Base-by-base conservation (phyloP, 352 stramenopile genomes). In the Phytophthora aleatoria region DNA sequence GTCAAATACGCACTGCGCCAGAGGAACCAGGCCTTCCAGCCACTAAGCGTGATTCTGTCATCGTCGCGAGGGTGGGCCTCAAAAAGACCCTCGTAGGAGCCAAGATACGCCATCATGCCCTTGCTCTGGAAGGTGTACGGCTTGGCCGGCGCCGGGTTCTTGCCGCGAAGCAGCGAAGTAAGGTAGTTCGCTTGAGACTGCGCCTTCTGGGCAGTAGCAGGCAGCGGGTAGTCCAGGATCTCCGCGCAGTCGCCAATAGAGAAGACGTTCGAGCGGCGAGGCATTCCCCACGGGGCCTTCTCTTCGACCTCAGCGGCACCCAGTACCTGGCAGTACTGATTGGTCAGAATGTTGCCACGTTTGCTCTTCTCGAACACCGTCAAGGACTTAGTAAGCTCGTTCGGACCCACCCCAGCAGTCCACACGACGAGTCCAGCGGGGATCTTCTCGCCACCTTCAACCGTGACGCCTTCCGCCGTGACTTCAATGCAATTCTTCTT, bases 1-100 rank as follows among this genome's bases (percentile, higher is more conserved):
- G 97, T 98, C 61, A 97, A 82, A 71, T 99, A 99, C 39, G 94
- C 96, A 54, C 88, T 97, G 66, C 95, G 83, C 95, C 97, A 99
- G 35, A 97, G 79, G 42, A 97, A 83, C 73, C 94, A 97, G 3
- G 94, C 94, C 41, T 92, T 67, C 64, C 96, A 92, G 5, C 96
- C 96, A 16, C 77, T 87, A 26, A 98, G 69, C 42, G 72, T 82
- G 33, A 85, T 74, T 58, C 64, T 74, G 51, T 83, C 74, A 38
- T 89, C 74, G 35, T 74, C 55, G 5, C 76, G 55, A 16, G 77
- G 78, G 16, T 77, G 75, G 28, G 82, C 61, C 85, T 92, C 85
- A 8, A 96, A 96, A n/a, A 99, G 78, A 1, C 91, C 97, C 67
- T 98, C 86, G 50, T 95, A 96, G 48, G 92, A 92, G 5, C 97